Base-by-base conservation (phyloP, 768 basidiomycete genomes). In the Boletellus emodensis region DNA sequence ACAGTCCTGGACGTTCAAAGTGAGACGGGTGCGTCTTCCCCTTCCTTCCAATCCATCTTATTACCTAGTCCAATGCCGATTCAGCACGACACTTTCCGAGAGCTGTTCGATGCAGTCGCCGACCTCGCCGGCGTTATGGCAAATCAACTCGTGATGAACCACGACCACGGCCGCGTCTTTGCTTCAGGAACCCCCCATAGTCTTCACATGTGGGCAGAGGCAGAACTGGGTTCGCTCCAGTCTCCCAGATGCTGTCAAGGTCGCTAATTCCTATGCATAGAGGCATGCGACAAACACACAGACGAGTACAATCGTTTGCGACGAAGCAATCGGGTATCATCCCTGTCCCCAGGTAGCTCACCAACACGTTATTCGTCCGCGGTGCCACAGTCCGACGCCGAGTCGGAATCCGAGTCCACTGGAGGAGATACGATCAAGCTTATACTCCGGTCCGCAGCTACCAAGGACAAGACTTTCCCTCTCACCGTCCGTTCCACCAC, bases 401-500 rank as follows among this genome's bases (percentile, higher is more conserved):
- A 61, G 57, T 62, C 65, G 11, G 75, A 72, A 24, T 52, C 75
- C 18, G 78, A 74, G 42, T 61, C 63, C 24, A 60, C 61, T 14
- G 65, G 62, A 28, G 65, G 56, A 40, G 78, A 81, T 49, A 84
- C 73, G 28, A 78, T 90, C 70, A 86, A 82, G 54, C 72, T 91
- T 24, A 71, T 78, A 35, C 62, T 91, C 10, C 85, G 85, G 15
- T 86, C 87, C 2, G 68, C 69, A 10, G 52, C 66, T 17, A 75
- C 73, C 11, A 71, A 69, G 32, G 65, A 70, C 15, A 82, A 78
- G 49, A 76, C 80, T 35, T 75, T 90, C 41, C 74, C 76, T 1
- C 72, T 92, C 30, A 84, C 76, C 3, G 89, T 90, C 6, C 83
- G 87, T 7, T 77, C 80, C 7, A 85, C 84, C 17, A 88, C 89